phyloP scores from a whole-genome alignment of 768 basidiomycete genomes.

The Pisolithus microcarpus region DNA sequence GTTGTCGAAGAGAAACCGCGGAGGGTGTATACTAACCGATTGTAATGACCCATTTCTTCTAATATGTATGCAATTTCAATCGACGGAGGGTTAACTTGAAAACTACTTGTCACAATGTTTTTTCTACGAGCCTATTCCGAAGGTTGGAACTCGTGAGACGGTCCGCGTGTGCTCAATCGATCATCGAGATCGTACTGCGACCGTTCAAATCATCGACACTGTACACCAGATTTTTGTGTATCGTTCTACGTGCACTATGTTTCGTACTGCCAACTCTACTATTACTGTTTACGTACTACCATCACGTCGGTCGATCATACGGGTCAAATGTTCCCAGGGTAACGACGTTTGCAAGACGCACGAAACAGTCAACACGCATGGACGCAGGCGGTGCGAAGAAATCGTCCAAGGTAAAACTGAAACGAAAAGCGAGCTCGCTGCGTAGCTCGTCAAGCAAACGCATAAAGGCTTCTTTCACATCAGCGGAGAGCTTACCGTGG shows the following conservation, averaged over 20 bases:
- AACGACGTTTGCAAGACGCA: not conserved
- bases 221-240: not conserved
- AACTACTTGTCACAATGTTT: too few relatives aligned
- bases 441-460: constrained; percentile 41
- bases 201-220: not conserved
- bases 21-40: too few relatives aligned
- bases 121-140: too few relatives aligned
- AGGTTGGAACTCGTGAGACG: too few relatives aligned
- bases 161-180: too few relatives aligned
- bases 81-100: too few relatives aligned
- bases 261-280: too few relatives aligned
- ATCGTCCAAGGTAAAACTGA: constrained; percentile 9
- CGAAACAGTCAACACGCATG: not conserved
- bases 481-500: constrained; percentile 67
- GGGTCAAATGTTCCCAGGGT: not conserved
- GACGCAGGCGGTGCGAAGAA: not conserved
- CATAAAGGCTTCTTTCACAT: constrained; percentile 38
- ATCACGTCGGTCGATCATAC: not conserved
- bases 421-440: constrained; percentile 14
- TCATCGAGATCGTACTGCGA: too few relatives aligned
- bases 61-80: too few relatives aligned
- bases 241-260: too few relatives aligned
- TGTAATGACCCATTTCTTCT: too few relatives aligned
- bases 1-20: too few relatives aligned
- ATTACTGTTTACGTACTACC: not conserved